Percentiles rank a stretch among this genome's conserved stretches.
These are phyloP conservation scores for Fusarium annulatum DNA, from an alignment of 2,329 filamentous ascomycete genomes.

Conservation along the genomic window DNA sequence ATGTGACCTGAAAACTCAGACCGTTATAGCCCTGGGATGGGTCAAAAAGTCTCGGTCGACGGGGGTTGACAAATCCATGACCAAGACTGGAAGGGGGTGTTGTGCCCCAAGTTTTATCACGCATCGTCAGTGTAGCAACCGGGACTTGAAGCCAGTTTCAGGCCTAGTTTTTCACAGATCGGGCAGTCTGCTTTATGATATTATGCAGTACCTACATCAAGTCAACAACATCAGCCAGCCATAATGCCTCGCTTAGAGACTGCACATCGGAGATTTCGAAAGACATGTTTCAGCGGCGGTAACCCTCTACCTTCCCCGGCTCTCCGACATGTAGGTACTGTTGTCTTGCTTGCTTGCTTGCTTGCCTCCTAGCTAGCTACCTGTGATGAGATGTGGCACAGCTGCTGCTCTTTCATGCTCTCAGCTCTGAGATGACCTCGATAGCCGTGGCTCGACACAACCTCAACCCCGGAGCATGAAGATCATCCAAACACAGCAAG, in stretches of 20 bases:
- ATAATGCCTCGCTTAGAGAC: conserved; percentile 38
- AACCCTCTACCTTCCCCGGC: conserved; percentile 21
- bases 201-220: conserved; percentile 30
- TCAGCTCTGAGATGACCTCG: conserved; percentile 23
- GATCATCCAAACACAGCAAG: conserved; percentile 21
- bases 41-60: conserved; percentile 17
- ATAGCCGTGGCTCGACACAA: conserved; percentile 20
- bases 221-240: conserved; percentile 26
- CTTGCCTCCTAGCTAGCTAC: not conserved
- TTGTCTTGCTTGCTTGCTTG: not conserved
- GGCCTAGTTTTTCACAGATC: conserved; percentile 36
- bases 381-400: conserved; percentile 13
- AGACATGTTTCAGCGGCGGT: conserved; percentile 30
- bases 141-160: conserved; percentile 35
- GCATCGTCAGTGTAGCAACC: conserved; percentile 35
- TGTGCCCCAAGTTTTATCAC: conserved; percentile 27
- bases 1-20: conserved; percentile 37
- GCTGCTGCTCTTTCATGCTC: conserved; percentile 8
- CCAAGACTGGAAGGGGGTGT: conserved; percentile 31
- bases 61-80: conserved; percentile 43
- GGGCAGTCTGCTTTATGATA: conserved; percentile 24
- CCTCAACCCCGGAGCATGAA: conserved; percentile 18
- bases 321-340: conserved; percentile 20
- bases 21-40: conserved; percentile 37
- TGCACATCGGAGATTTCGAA: conserved; percentile 46